Conservation (phyloP, 352 stramenopile species). For the Phytophthora sansomeana region DNA sequence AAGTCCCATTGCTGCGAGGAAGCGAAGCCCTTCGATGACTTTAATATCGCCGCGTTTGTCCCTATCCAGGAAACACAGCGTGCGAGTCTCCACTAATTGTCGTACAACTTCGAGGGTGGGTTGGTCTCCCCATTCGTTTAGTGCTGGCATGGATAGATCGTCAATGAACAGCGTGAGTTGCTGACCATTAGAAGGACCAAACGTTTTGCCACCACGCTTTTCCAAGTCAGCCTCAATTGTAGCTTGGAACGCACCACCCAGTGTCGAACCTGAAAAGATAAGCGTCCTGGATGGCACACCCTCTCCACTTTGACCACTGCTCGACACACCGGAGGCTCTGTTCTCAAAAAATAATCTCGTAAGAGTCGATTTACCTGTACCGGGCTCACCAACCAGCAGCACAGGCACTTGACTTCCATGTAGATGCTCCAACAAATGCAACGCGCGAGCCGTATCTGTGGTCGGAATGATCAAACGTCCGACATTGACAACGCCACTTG, state of each 20-base stretch:
- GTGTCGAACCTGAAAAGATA: conserved; percentile 89
- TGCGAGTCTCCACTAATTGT: conserved; percentile 73
- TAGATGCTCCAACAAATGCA: conserved; percentile 79
- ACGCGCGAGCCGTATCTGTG: conserved; percentile 75
- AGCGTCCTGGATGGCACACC: conserved; percentile 81
- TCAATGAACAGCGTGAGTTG: conserved; percentile 86
- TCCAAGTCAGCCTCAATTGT: conserved; percentile 80
- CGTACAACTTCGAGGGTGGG: conserved; percentile 79
- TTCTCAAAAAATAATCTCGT: conserved; percentile 81
- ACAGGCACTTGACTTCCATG: conserved; percentile 65
- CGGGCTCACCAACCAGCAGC: conserved; percentile 85
- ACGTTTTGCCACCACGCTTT: conserved; percentile 84
- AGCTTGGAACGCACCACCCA: conserved; percentile 81
- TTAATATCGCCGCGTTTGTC: conserved; percentile 87
- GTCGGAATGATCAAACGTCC: conserved; percentile 89
- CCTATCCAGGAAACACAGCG: conserved; percentile 84
- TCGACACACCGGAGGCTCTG: neutral
- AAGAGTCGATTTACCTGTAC: conserved; percentile 90
- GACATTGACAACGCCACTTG: conserved; percentile 65
- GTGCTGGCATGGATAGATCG: conserved; percentile 73
- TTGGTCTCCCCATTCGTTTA: conserved; percentile 81
- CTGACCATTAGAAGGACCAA: conserved; percentile 70
- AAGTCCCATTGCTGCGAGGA: conserved; percentile 72
- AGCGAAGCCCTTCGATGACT: conserved; percentile 71
- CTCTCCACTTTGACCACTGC: conserved; percentile 37